Conservation (phyloP, 495 filamentous ascomycete genomes). For the Tuber brumale region DNA sequence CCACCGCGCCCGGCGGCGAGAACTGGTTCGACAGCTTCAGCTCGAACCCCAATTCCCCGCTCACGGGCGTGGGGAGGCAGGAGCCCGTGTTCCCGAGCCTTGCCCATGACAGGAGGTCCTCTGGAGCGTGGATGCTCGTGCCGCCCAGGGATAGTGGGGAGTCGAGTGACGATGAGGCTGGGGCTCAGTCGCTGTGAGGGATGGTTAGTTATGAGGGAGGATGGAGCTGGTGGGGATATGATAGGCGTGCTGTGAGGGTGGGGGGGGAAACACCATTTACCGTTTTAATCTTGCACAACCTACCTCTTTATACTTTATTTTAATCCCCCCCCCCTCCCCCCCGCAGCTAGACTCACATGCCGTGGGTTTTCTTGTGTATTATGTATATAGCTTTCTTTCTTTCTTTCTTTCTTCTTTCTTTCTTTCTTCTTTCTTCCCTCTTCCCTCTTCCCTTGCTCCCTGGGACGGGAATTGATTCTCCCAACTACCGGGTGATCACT, state of each 20-base stretch:
- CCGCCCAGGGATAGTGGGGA: not conserved
- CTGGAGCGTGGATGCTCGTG: not conserved
- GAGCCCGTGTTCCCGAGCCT: not conserved
- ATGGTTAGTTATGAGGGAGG: not conserved
- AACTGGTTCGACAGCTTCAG: constrained; percentile 27
- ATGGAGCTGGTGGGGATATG: not conserved
- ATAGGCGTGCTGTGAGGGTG: not conserved
- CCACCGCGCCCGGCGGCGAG: constrained; percentile 15
- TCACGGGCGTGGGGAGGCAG: not conserved
- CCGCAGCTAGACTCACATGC: not conserved
- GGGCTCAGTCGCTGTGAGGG: not conserved
- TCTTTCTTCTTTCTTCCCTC: not conserved
- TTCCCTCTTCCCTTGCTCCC: not conserved
- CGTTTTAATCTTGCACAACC: not conserved
- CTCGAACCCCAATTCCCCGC: not conserved
- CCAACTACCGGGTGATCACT: not conserved
- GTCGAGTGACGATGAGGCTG: not conserved
- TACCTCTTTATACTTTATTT: constrained; percentile 1
- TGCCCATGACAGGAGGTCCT: not conserved
- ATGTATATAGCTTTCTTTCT: not conserved
- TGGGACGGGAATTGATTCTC: not conserved
- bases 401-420: not conserved
- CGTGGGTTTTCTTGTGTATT: not conserved
- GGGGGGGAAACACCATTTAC: not conserved
- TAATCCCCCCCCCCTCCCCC: constrained; percentile 6